These are phyloP conservation scores for Colletotrichum viniferum DNA, from an alignment of 2,329 filamentous ascomycete species.

Conservation along the genomic window DNA sequence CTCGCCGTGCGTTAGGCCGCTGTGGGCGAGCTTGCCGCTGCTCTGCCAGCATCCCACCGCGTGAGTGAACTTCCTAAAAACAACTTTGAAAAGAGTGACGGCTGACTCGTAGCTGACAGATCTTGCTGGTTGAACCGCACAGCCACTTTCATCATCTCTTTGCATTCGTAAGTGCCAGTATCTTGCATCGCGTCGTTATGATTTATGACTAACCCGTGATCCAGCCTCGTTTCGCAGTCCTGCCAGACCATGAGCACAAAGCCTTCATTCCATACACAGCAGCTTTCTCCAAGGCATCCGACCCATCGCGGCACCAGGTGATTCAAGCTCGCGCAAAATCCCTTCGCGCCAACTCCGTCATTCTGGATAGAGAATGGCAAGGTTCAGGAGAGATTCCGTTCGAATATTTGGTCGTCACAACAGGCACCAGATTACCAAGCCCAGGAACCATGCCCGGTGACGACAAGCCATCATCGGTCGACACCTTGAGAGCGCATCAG, in stretches of 20 bases:
- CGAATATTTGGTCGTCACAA: neutral
- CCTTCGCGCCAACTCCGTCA: neutral
- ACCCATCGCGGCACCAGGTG: neutral
- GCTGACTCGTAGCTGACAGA: neutral
- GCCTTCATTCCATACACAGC: conserved; percentile 51
- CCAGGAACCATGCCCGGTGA: neutral
- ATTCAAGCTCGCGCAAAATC: neutral
- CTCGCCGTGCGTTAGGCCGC: neutral
- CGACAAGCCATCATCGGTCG: conserved; percentile 23
- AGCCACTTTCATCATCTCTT: conserved; percentile 13
- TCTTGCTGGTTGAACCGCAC: conserved; percentile 6
- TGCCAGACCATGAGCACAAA: conserved; percentile 43
- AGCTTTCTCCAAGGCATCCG: neutral
- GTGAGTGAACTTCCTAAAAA: neutral
- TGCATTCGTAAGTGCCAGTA: neutral
- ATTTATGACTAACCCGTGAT: neutral
- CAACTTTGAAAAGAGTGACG: neutral
- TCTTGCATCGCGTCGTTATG: rapidly evolving
- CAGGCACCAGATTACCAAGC: neutral
- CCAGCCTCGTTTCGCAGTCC: conserved; percentile 49
- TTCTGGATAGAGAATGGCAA: conserved; percentile 7
- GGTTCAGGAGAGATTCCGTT: neutral
- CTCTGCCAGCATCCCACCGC: neutral
- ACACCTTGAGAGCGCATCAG: conserved; percentile 35
- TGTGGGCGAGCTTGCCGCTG: neutral